A percentile compares a stretch with the other conserved stretches of the same genome.
These are phyloP conservation scores for Myxozyma neotropica DNA, from an alignment of 805 yeast species.

Conservation along the genomic window DNA sequence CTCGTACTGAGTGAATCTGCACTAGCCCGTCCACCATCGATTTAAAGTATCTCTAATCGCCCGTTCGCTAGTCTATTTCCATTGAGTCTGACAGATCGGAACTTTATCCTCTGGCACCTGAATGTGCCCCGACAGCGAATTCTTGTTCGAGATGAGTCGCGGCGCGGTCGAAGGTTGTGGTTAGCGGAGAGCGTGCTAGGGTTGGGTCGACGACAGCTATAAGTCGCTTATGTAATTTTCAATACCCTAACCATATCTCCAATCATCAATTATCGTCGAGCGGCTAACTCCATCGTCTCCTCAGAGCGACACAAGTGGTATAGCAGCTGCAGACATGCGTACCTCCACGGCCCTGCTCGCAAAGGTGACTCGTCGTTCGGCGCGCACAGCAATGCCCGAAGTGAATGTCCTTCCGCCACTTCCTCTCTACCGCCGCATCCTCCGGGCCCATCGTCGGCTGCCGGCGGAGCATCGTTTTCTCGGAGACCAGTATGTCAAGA, in stretches of 20 bases:
- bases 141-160: too few species aligned
- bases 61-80: too few species aligned
- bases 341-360: constrained; percentile 9
- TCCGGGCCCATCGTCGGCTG: constrained; percentile 77
- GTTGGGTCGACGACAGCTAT: too few species aligned
- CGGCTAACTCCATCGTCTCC: background rate
- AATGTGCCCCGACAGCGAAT: too few species aligned
- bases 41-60: too few species aligned
- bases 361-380: constrained; percentile 14
- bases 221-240: too few species aligned
- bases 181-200: too few species aligned
- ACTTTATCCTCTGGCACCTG: too few species aligned
- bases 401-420: constrained; percentile 71
- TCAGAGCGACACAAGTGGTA: background rate
- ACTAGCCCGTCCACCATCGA: too few species aligned
- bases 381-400: constrained; percentile 43
- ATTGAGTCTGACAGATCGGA: too few species aligned
- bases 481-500: constrained; percentile 87
- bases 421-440: constrained; percentile 71
- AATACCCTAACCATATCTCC: background rate
- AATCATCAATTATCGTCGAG: background rate
- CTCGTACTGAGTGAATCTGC: too few species aligned
- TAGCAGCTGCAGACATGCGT: constrained; percentile 18
- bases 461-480: constrained; percentile 70
- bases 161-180: too few species aligned